Base-by-base conservation (phyloP, 306 rosid species). In the Cucumis melo region DNA sequence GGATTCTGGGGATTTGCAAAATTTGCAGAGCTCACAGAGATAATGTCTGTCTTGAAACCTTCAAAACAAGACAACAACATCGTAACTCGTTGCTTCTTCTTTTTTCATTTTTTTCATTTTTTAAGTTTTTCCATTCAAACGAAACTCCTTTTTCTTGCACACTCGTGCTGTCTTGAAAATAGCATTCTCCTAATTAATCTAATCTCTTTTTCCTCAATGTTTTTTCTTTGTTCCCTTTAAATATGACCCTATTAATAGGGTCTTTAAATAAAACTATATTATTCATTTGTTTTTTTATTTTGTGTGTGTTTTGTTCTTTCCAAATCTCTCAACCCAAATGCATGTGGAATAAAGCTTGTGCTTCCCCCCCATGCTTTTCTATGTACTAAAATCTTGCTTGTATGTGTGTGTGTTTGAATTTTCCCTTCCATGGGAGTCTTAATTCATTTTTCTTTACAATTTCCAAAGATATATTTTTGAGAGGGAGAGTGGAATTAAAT, bases 141-240 rank as follows among this genome's bases (percentile, higher is more conserved):
- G n/a, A n/a, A n/a, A n/a, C n/a, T 27, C 29, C 2, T 42, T 20
- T 20, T 41, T 20, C 74, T 41, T 70, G 64, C 83, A 77, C 88
- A 82, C 93, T 85, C 97, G 96, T 88, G 96, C 91, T 75, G 78
- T 92, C 96, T 88, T 86, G 97, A 85, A 85, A 86, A 83, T 77
- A 71, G 61, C 84, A 87, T 85, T 20, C 23, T 36, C 46, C 44
- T 42, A 42, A 11, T 46, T 46, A 41, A 38, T 38, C 10, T 7
- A 42, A 48, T 20, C 54, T 67, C 55, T 20, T 42, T 67, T 67
- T 42, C 36, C 74, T 67, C 74, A 42, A 67, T 67, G 74, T 67
- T 67, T 67, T 42, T 42, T 5, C 36, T 2, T 42, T 67, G 74
- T 42, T 67, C 74, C 74, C 74, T 67, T 59, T 67, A 41, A 41